Conservation (phyloP, 2,329 filamentous ascomycete genomes). For the Ustilaginoidea virens region DNA sequence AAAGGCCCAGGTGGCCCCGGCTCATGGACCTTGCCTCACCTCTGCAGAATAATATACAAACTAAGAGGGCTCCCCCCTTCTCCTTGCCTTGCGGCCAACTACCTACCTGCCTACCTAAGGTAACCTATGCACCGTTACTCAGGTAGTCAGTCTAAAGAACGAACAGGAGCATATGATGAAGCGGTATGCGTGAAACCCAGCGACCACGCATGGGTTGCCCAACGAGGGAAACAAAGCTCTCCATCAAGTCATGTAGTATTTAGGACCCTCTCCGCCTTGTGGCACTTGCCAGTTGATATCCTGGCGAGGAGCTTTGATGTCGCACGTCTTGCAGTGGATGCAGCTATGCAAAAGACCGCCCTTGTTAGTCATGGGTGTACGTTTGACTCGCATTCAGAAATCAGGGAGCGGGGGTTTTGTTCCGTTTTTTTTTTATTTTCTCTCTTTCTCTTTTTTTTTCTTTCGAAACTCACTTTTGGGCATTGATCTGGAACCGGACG, state of each 20-base stretch:
- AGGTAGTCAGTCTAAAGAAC: too few relatives aligned
- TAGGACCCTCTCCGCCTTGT: slow-evolving; percentile 69
- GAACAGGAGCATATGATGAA: too few relatives aligned
- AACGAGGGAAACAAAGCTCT: slow-evolving; percentile 1
- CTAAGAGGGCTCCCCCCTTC: neutral
- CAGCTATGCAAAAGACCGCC: slow-evolving; percentile 56
- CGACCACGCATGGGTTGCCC: slow-evolving; percentile 13
- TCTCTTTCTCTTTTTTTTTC: too few relatives aligned
- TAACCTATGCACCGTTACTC: too few relatives aligned
- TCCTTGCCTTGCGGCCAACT: slow-evolving; percentile 3
- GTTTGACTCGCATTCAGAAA: too few relatives aligned
- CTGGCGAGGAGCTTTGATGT: slow-evolving; percentile 93
- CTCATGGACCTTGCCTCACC: too few relatives aligned
- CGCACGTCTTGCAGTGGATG: slow-evolving; percentile 98
- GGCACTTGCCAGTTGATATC: slow-evolving; percentile 97
- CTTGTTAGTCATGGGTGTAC: too few relatives aligned
- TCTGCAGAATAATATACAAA: too few relatives aligned
- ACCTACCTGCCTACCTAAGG: slow-evolving; percentile 2
- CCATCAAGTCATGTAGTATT: slow-evolving; percentile 59
- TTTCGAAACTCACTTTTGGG: slow-evolving; percentile 90
- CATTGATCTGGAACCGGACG: slow-evolving; percentile 92
- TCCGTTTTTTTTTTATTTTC: too few relatives aligned
- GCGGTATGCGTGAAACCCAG: too few relatives aligned
- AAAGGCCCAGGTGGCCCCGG: too few relatives aligned
- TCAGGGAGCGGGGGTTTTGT: too few relatives aligned